Evolutionary conservation across 2,329 filamentous ascomycete genomes (phyloP), one percentile per base, ranked within the genome.

Genomic region (Xylariaceae sp.): DNA sequence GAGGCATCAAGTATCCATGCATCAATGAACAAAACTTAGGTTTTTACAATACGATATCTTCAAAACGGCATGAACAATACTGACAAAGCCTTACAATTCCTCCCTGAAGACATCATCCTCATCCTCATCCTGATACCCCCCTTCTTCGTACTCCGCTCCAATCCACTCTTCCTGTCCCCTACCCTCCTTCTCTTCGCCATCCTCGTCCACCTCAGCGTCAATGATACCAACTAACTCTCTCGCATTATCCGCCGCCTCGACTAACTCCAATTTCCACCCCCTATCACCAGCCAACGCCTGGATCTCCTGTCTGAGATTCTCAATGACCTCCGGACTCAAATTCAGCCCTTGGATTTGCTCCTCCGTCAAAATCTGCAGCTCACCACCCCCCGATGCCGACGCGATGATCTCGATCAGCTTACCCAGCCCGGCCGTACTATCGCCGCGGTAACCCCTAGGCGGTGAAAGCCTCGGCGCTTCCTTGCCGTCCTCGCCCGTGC

Each of bases 211-310:
- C 2, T 80, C 81, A 1, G 76, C 75, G 34, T 88, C 85, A 13
- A 93, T 81, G 48, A 89, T 83, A 0, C 88, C 89, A 50, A 88
- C 78, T 47, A 93, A 83, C 70, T 91, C 87, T 62, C 83, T 76
- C 18, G 82, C 70, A 3, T 79, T 76, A 18, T 82, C 80, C 1
- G 87, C 82, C 9, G 84, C 79, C 68, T 94, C 88, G 1, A 94
- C 83, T 11, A 94, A 79, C 73, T 94, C 89, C 60, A 96, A 77
- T 67, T 86, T 88, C 91, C 92, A 96, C 13, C 85, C 85, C 64
- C 86, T 83, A 6, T 87, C 85, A 2, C 85, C 83, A 0, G 90
- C 89, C 47, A 89, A 70, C 67, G 85, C 82, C 70, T 89, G 80
- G 59, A 96, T 74, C 69, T 89, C 79, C 63, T 85, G 80, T 67